phyloP scores from a whole-genome alignment of 345 rosid species.

The Gossypium longicalyx region DNA sequence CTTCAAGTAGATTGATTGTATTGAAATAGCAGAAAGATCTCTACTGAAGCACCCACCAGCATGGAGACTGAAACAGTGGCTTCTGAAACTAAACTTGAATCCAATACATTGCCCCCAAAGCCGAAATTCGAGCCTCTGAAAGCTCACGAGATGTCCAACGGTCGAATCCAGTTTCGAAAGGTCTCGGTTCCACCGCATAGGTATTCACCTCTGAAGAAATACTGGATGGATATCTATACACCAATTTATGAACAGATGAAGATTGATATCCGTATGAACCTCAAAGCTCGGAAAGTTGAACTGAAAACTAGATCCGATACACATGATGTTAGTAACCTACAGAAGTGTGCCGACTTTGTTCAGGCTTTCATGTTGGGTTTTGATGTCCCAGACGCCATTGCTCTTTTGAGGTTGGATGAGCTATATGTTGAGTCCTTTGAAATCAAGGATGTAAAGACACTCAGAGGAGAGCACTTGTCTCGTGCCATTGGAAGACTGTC shows the following conservation, averaged over 20 bases:
- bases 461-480: slow-evolving; percentile 75
- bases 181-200: slow-evolving; percentile 73
- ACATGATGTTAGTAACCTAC: slow-evolving; percentile 66
- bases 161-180: slow-evolving; percentile 62
- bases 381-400: slow-evolving; percentile 63
- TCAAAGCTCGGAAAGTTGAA: slow-evolving; percentile 76
- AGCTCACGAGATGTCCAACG: slow-evolving; percentile 86
- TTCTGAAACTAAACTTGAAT: neutral
- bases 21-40: slow-evolving; percentile 14
- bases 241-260: slow-evolving; percentile 82
- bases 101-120: slow-evolving; percentile 42
- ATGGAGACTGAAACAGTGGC: slow-evolving; percentile 51
- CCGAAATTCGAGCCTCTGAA: slow-evolving; percentile 62
- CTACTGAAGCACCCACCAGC: slow-evolving; percentile 16
- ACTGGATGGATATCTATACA: slow-evolving; percentile 77
- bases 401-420: slow-evolving; percentile 77
- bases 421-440: slow-evolving; percentile 79
- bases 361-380: slow-evolving; percentile 93
- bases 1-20: neutral
- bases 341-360: slow-evolving; percentile 82
- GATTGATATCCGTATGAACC: slow-evolving; percentile 80
- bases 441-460: slow-evolving; percentile 88
- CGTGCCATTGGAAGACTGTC: slow-evolving; percentile 84
- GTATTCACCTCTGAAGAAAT: slow-evolving; percentile 76
- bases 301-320: slow-evolving; percentile 68